Percentiles rank a stretch among this genome's conserved stretches.
phyloP scores from a whole-genome alignment of 306 rosid species.

The Quercus berberidifolia region DNA sequence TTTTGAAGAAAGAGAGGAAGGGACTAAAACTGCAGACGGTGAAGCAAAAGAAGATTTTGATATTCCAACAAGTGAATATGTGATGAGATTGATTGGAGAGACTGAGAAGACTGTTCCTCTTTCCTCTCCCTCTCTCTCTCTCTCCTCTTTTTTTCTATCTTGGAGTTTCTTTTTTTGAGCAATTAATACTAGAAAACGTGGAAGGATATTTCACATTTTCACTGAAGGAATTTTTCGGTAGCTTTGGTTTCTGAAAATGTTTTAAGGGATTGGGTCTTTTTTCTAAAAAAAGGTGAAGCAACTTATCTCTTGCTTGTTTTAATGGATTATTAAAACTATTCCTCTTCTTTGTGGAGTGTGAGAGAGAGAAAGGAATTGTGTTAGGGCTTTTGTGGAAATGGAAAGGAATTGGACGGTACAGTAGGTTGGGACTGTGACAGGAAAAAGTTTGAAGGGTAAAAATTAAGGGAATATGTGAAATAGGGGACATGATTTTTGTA shows the following conservation, averaged over 20 bases:
- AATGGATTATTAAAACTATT: constrained; percentile 31
- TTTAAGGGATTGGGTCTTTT: constrained; percentile 18
- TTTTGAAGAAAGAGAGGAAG: constrained; percentile 5
- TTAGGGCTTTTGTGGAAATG: constrained; percentile 43
- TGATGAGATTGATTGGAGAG: constrained; percentile 71
- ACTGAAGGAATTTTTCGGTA: constrained; percentile 20
- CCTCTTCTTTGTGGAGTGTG: constrained; percentile 11
- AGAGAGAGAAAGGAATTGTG: constrained; percentile 6
- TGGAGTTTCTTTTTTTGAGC: constrained; percentile 9
- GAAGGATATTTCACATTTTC: background rate
- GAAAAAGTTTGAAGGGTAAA: constrained; percentile 46
- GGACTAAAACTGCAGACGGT: constrained; percentile 32
- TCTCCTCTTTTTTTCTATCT: background rate
- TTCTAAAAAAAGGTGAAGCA: constrained; percentile 45
- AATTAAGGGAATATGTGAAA: constrained; percentile 27
- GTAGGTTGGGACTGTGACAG: constrained; percentile 45
- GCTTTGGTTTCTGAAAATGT: constrained; percentile 47
- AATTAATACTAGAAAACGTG: constrained; percentile 8
- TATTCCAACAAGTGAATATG: constrained; percentile 15
- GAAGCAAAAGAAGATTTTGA: constrained; percentile 33
- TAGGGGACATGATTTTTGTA: constrained; percentile 55
- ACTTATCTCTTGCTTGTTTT: constrained; percentile 23
- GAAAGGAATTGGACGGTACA: constrained; percentile 28
- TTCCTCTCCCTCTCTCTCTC: constrained; percentile 19
- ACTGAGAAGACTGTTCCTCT: constrained; percentile 54